Conservation (phyloP, 1,139 yeast genomes). For the Hyphopichia buzzinii region DNA sequence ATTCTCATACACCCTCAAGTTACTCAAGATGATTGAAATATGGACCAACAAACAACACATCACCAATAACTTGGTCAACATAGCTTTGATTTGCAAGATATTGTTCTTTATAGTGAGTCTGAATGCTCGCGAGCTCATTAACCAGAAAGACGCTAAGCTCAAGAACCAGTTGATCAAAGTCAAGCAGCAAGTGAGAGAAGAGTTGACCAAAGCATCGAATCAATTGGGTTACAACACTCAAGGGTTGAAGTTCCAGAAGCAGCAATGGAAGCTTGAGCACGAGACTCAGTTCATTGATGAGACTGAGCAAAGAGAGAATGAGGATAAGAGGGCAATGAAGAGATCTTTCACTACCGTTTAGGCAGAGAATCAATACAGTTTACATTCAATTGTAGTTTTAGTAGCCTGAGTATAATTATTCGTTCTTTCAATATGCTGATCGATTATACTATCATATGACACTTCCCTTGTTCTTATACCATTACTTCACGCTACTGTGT, state of each 20-base stretch:
- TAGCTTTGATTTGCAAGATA: slow-evolving; percentile 70
- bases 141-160: slow-evolving; percentile 61
- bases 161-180: slow-evolving; percentile 60
- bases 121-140: slow-evolving; percentile 73
- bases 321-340: slow-evolving; percentile 60
- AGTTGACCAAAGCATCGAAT: slow-evolving; percentile 50
- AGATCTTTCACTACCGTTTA: slow-evolving; percentile 55
- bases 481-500: too few relatives aligned
- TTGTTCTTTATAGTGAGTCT: slow-evolving; percentile 69
- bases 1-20: slow-evolving; percentile 72
- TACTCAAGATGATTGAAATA: slow-evolving; percentile 68
- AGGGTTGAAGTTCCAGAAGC: slow-evolving; percentile 70
- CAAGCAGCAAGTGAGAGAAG: slow-evolving; percentile 52
- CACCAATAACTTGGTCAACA: slow-evolving; percentile 42
- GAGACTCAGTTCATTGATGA: slow-evolving; percentile 73
- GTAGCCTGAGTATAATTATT: too few relatives aligned
- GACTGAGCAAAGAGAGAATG: slow-evolving; percentile 53
- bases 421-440: too few relatives aligned
- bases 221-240: slow-evolving; percentile 85
- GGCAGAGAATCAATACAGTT: too few relatives aligned
- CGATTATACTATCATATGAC: too few relatives aligned
- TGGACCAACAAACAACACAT: slow-evolving; percentile 61
- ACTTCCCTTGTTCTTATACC: too few relatives aligned
- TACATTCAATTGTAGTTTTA: too few relatives aligned
- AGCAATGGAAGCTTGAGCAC: slow-evolving; percentile 79